These are phyloP conservation scores for Heliamphora pulchella DNA, from an alignment of 179 eudicot species.

Conservation along the genomic window DNA sequence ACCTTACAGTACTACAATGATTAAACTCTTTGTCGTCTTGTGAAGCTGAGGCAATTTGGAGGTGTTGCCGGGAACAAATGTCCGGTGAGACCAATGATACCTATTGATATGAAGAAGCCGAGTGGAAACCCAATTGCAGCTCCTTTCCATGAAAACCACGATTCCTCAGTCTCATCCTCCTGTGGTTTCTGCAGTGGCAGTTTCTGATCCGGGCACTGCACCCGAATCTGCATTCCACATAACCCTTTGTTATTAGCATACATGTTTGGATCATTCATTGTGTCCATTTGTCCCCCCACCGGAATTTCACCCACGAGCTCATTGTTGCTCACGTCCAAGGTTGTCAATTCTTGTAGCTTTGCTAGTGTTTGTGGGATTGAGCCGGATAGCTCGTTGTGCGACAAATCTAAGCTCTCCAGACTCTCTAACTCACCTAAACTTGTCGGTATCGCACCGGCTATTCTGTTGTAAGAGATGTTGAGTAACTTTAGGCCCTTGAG, in stretches of 20 bases:
- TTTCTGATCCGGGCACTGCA: constrained; percentile 29
- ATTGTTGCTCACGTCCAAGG: constrained; percentile 50
- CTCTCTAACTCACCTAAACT: constrained; percentile 35
- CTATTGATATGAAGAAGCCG: constrained; percentile 29
- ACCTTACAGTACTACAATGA: neutral
- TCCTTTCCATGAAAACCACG: constrained; percentile 42
- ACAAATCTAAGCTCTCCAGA: constrained; percentile 47
- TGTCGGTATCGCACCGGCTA: constrained; percentile 35
- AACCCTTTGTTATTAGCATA: constrained; percentile 51
- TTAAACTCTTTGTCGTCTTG: neutral
- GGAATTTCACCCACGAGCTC: constrained; percentile 40
- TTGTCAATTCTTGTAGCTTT: constrained; percentile 30
- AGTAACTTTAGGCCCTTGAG: constrained; percentile 47
- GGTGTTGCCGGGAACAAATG: constrained; percentile 15
- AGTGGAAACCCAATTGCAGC: constrained; percentile 34
- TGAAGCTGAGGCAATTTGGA: neutral
- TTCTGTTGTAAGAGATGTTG: constrained; percentile 35
- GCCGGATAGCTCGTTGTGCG: constrained; percentile 42
- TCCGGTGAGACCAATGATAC: constrained; percentile 19
- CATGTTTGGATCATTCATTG: constrained; percentile 30
- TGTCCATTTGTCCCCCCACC: constrained; percentile 41
- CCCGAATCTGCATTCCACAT: constrained; percentile 45
- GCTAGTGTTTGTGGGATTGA: constrained; percentile 38
- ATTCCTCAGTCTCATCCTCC: constrained; percentile 18
- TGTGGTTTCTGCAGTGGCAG: constrained; percentile 10